These are phyloP conservation scores for Zopfochytrium polystomum DNA, from an alignment of 371 early-diverging fungal genomes.

Conservation along the genomic window DNA sequence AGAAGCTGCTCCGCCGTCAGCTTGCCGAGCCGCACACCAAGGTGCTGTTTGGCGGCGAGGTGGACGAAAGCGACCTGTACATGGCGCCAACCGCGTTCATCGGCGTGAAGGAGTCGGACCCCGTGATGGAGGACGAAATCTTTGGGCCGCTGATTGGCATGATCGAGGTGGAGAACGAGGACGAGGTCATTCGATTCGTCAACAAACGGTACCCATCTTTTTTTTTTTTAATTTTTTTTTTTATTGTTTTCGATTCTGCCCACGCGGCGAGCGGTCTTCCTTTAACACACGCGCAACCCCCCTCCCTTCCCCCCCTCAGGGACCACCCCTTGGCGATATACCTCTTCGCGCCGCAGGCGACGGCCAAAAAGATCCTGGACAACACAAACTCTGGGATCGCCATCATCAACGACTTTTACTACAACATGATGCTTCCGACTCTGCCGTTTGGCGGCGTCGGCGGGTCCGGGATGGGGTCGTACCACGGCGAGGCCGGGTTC, in stretches of 20 bases:
- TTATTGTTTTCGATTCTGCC: too few species aligned
- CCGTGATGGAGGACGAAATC: constrained; percentile 47
- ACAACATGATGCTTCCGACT: constrained; percentile 46
- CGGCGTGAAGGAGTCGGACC: constrained; percentile 35
- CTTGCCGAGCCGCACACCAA: constrained; percentile 17
- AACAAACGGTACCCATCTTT: constrained; percentile 33
- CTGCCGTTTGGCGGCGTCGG: constrained; percentile 96
- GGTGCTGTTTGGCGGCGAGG: constrained; percentile 36
- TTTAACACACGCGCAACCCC: neutral
- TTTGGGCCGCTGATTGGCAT: constrained; percentile 79
- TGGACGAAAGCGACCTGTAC: constrained; percentile 21
- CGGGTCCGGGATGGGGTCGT: constrained; percentile 80
- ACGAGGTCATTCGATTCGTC: constrained; percentile 71
- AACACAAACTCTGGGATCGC: constrained; percentile 67
- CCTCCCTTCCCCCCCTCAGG: neutral
- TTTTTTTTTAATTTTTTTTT: neutral
- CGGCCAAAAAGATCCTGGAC: neutral
- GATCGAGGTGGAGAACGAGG: constrained; percentile 64
- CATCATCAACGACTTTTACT: constrained; percentile 75
- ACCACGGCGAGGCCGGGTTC: constrained; percentile 79
- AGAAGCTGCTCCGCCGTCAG: constrained; percentile 51
- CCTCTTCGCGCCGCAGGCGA: neutral
- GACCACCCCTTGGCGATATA: constrained; percentile 3
- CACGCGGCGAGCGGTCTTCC: neutral
- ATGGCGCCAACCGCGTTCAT: constrained; percentile 41